A percentile compares a stretch with the other conserved stretches of the same genome.
phyloP scores from a whole-genome alignment of 257 asterid species.

The Nyctanthes arbortristis region DNA sequence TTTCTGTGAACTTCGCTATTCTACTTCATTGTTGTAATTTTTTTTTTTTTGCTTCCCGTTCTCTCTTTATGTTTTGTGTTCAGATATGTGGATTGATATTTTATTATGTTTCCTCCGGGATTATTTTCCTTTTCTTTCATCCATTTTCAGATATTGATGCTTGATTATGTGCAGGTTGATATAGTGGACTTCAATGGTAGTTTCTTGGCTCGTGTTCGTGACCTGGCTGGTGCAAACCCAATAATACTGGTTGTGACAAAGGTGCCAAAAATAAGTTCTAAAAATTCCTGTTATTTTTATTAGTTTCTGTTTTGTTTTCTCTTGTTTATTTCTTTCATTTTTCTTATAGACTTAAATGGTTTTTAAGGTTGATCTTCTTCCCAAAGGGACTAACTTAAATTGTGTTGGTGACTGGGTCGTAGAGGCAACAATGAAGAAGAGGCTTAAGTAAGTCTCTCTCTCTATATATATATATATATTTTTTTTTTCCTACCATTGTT shows the following conservation, averaged over 20 bases:
- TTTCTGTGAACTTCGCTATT: neutral
- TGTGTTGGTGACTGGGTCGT: constrained; percentile 99
- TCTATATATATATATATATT: no score
- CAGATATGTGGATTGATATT: neutral
- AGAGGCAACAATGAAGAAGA: constrained; percentile 95
- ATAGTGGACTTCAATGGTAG: constrained; percentile 97
- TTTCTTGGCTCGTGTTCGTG: constrained; percentile 83
- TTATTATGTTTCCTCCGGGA: neutral
- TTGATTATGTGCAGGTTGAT: constrained; percentile 65
- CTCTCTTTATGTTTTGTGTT: neutral
- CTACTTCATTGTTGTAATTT: neutral
- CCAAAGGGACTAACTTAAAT: constrained; percentile 90
- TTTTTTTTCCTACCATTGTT: neutral
- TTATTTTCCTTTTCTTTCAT: constrained; percentile 12
- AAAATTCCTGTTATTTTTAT: neutral
- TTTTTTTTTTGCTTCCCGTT: neutral
- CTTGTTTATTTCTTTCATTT: constrained; percentile 3
- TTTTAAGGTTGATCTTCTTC: constrained; percentile 93
- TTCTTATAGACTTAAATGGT: constrained; percentile 23
- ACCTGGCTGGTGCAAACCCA: constrained; percentile 93
- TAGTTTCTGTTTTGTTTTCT: neutral
- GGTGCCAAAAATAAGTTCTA: constrained; percentile 39
- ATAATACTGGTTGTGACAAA: constrained; percentile 87
- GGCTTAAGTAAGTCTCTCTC: constrained; percentile 89
- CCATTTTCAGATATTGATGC: constrained; percentile 13